Conservation (phyloP, 495 filamentous ascomycete genomes). For the Tricharina praecox region DNA sequence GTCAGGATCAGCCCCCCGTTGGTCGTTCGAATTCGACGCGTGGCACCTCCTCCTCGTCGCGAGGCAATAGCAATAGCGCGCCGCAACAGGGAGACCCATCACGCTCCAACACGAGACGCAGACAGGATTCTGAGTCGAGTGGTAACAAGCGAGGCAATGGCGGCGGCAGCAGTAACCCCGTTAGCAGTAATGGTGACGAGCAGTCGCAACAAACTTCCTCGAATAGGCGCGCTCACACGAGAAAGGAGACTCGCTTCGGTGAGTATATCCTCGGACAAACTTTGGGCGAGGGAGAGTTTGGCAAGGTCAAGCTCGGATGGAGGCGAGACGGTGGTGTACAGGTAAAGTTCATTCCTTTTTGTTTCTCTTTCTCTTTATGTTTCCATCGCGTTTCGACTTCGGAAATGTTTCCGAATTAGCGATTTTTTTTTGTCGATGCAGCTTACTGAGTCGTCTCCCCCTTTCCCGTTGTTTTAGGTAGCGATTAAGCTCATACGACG, state of each 20-base stretch:
- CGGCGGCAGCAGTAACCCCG: slow-evolving; percentile 15
- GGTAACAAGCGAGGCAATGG: too few relatives aligned
- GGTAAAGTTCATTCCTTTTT: slow-evolving; percentile 28
- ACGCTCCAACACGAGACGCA: slow-evolving; percentile 13
- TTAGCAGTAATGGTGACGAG: slow-evolving; percentile 7
- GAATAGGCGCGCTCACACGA: too few relatives aligned
- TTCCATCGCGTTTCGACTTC: background rate
- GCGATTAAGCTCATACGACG: slow-evolving; percentile 96
- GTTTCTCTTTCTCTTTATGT: slow-evolving; percentile 1
- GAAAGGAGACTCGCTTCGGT: slow-evolving; percentile 77
- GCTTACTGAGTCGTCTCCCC: background rate
- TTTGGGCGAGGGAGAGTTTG: slow-evolving; percentile 96
- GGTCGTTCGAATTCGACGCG: slow-evolving; percentile 24
- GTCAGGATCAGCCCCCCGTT: slow-evolving; percentile 18
- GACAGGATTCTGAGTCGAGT: slow-evolving; percentile 16
- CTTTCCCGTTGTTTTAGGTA: slow-evolving; percentile 40
- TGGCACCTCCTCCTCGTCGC: slow-evolving; percentile 13
- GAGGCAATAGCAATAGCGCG: slow-evolving; percentile 9
- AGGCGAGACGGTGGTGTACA: slow-evolving; percentile 81
- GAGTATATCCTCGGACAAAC: slow-evolving; percentile 91
- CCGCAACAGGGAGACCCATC: slow-evolving; percentile 15
- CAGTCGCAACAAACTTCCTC: too few relatives aligned
- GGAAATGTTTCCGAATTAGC: too few relatives aligned
- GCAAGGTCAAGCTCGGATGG: slow-evolving; percentile 99
- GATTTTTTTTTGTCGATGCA: background rate